These are phyloP conservation scores for Mycena sanguinolenta DNA, from an alignment of 768 basidiomycete genomes.

Conservation along the genomic window DNA sequence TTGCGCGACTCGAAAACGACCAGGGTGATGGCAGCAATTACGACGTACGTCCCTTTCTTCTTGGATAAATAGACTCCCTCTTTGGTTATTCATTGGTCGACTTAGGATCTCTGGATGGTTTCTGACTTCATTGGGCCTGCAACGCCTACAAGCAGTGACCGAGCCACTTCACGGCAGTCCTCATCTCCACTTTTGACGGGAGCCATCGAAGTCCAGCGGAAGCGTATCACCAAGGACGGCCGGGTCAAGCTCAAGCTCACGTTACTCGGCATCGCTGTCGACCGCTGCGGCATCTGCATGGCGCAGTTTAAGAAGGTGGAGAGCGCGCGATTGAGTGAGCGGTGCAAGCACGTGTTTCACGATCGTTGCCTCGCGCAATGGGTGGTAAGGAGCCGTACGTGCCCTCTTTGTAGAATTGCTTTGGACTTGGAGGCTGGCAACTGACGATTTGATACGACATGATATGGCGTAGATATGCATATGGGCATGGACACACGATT, in stretches of 20 bases:
- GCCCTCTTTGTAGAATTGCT: slow-evolving; percentile 38
- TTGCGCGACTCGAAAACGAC: slow-evolving; percentile 66
- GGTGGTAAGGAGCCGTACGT: slow-evolving; percentile 37
- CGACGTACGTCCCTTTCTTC: slow-evolving; percentile 60
- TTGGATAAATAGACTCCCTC: too few relatives aligned
- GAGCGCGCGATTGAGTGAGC: slow-evolving; percentile 65
- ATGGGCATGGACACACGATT: slow-evolving; percentile 4
- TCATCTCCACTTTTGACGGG: slow-evolving; percentile 42
- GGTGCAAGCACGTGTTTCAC: slow-evolving; percentile 69
- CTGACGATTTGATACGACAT: background rate
- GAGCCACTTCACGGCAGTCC: background rate
- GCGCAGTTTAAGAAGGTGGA: slow-evolving; percentile 76
- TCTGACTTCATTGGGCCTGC: slow-evolving; percentile 74
- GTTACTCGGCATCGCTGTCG: slow-evolving; percentile 72
- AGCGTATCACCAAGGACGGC: slow-evolving; percentile 72
- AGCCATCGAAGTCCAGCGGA: slow-evolving; percentile 68
- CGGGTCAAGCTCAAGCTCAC: slow-evolving; percentile 79
- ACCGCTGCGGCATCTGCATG: slow-evolving; percentile 82
- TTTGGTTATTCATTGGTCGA: background rate
- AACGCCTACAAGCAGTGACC: slow-evolving; percentile 36
- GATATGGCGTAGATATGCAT: slow-evolving; percentile 15
- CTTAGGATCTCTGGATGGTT: slow-evolving; percentile 67
- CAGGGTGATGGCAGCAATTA: slow-evolving; percentile 65
- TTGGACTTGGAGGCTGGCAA: slow-evolving; percentile 15
- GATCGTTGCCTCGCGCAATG: slow-evolving; percentile 36